Evolutionary conservation across 1,284 basidiomycete genomes (phyloP).

Genomic region (Pseudozyma pruni): DNA sequence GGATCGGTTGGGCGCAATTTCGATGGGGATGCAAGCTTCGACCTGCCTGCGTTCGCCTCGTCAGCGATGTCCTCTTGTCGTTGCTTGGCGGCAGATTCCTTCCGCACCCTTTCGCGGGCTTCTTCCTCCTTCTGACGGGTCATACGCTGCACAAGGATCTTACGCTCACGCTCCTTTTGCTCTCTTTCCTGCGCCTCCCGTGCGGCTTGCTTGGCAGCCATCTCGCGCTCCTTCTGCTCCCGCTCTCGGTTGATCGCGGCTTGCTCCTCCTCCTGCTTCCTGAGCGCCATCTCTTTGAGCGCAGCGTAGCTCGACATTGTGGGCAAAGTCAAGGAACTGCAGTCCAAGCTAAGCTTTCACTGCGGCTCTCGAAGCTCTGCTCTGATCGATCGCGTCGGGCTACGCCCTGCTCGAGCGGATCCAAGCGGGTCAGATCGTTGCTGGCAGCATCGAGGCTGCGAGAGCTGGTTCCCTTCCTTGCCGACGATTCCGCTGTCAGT

Average conservation of each 20-base stretch:
- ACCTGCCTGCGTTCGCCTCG: constrained; percentile 5
- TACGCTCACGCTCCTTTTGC: constrained; percentile 42
- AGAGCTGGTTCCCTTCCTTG: neutral
- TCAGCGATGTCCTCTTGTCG: constrained; percentile 9
- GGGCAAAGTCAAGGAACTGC: too few relatives aligned
- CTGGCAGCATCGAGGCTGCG: constrained; percentile 13
- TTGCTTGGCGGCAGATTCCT: constrained; percentile 20
- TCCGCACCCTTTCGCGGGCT: constrained; percentile 31
- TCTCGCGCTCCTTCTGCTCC: constrained; percentile 32
- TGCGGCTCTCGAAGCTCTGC: too few relatives aligned
- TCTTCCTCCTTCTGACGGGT: constrained; percentile 41
- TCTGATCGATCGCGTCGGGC: too few relatives aligned
- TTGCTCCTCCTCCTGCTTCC: constrained; percentile 38
- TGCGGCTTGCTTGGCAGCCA: constrained; percentile 37
- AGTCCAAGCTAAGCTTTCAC: too few relatives aligned
- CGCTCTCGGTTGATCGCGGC: constrained; percentile 29
- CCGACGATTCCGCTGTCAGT: too few relatives aligned
- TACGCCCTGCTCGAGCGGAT: too few relatives aligned
- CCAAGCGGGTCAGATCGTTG: constrained; percentile 1
- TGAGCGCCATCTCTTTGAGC: constrained; percentile 44
- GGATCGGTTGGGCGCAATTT: neutral
- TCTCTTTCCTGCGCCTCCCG: constrained; percentile 34
- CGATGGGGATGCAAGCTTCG: neutral
- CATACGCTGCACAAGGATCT: constrained; percentile 41
- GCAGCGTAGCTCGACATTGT: constrained; percentile 45